These are phyloP conservation scores for Cercospora sp. DNA, from an alignment of 2,329 filamentous ascomycete species.

Conservation along the genomic window DNA sequence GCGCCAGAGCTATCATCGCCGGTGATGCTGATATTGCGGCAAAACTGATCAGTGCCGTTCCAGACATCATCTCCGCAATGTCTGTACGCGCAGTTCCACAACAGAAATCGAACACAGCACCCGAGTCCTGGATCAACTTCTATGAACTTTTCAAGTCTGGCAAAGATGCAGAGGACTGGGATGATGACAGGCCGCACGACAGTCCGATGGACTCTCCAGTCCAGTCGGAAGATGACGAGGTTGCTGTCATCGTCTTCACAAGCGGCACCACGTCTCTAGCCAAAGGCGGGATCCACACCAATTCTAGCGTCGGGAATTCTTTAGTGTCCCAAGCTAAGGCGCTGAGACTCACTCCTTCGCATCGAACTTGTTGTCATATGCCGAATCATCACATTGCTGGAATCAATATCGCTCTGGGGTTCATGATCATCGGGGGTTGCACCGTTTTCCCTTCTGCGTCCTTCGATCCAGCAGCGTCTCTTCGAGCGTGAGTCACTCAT, in stretches of 20 bases:
- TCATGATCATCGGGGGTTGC: slow-evolving; percentile 1
- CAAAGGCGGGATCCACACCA: slow-evolving; percentile 19
- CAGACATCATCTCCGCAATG: not conserved
- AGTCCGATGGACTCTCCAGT: not conserved
- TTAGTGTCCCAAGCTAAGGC: not conserved
- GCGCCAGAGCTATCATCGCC: slow-evolving; percentile 3
- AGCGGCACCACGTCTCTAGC: slow-evolving; percentile 21
- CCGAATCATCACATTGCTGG: slow-evolving; percentile 7
- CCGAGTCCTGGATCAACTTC: slow-evolving; percentile 2
- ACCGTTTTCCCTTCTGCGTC: slow-evolving; percentile 4
- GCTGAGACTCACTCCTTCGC: not conserved
- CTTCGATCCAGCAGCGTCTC: slow-evolving; percentile 6
- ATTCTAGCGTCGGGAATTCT: not conserved
- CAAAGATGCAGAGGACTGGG: not conserved
- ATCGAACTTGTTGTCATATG: slow-evolving; percentile 9
- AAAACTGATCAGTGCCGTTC: not conserved
- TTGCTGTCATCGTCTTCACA: slow-evolving; percentile 11
- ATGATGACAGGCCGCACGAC: not conserved
- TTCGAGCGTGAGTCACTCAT: not conserved
- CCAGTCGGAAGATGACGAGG: slow-evolving; percentile 1
- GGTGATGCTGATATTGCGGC: not conserved
- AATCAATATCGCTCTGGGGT: slow-evolving; percentile 2
- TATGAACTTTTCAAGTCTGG: not conserved
- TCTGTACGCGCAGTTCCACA: not conserved
- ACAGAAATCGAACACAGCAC: not conserved